These are phyloP conservation scores for Gigaspora rosea DNA, from an alignment of 192 early-diverging fungal species.

Conservation along the genomic window DNA sequence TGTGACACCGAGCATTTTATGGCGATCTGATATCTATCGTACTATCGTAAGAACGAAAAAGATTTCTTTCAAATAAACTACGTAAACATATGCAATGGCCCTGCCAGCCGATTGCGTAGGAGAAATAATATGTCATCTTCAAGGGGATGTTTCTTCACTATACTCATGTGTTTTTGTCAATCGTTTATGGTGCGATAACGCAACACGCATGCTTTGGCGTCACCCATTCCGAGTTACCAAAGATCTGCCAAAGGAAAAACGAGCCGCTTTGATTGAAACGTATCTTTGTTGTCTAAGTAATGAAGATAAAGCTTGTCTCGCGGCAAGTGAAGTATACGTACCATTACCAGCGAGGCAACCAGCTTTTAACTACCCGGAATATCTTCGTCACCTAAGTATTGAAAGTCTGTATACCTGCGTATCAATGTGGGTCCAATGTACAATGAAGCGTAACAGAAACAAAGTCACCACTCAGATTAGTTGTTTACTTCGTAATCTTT, in stretches of 20 bases:
- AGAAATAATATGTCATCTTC: background rate
- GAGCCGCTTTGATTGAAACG: no score
- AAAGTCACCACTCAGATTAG: no score
- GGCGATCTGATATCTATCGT: no score
- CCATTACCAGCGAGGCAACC: background rate
- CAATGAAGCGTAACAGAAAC: background rate
- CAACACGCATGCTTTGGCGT: background rate
- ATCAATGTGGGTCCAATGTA: background rate
- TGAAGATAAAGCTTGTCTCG: no score
- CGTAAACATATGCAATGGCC: background rate
- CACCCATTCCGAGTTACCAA: background rate
- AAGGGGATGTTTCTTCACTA: background rate
- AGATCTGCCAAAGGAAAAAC: background rate
- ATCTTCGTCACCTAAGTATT: background rate
- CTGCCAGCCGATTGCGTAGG: slow-evolving; percentile 5
- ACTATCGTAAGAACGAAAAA: no score
- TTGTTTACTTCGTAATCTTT: no score
- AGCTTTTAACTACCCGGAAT: background rate
- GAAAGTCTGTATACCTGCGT: background rate
- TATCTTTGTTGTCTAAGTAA: no score
- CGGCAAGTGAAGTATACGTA: no score
- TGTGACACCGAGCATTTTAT: no score
- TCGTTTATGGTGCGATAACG: slow-evolving; percentile 8
- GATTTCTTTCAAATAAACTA: no score
- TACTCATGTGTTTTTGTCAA: slow-evolving; percentile 9